Conservation (phyloP, 345 rosid genomes). For the Eucalyptus regnans region DNA sequence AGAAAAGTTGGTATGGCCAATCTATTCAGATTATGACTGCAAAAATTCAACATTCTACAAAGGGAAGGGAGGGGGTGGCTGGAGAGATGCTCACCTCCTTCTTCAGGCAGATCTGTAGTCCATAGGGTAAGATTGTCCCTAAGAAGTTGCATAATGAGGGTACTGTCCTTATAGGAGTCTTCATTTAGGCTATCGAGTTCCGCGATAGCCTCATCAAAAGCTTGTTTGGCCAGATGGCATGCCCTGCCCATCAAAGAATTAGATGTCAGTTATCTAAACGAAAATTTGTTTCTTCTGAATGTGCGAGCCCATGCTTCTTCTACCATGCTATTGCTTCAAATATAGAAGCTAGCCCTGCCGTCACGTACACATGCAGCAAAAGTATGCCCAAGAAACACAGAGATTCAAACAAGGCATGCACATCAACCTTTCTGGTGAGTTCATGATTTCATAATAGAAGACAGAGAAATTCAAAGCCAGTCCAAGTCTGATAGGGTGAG, state of each 20-base stretch:
- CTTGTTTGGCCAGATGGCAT: constrained; percentile 75
- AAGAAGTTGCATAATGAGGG: constrained; percentile 84
- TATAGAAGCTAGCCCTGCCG: background rate
- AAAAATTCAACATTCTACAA: background rate
- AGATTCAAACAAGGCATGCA: background rate
- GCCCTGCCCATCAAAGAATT: constrained; percentile 34
- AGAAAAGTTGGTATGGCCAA: background rate
- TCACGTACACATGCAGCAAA: background rate
- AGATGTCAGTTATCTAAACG: background rate
- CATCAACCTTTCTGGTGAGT: constrained; percentile 62
- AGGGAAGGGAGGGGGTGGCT: background rate
- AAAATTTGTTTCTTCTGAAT: background rate
- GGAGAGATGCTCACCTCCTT: constrained; percentile 37
- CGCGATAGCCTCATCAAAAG: constrained; percentile 82
- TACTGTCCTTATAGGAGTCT: constrained; percentile 85
- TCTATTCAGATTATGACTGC: background rate
- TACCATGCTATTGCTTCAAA: background rate
- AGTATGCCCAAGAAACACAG: background rate
- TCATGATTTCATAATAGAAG: constrained; percentile 79
- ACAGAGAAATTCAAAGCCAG: constrained; percentile 81
- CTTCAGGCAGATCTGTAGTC: constrained; percentile 81
- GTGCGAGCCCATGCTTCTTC: background rate
- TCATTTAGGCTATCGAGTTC: constrained; percentile 85
- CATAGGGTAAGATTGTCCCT: constrained; percentile 82
- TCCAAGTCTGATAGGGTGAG: constrained; percentile 85